A percentile compares a stretch with the other conserved stretches of the same genome.
These are phyloP conservation scores for Passalora sequoiae DNA, from an alignment of 2,329 filamentous ascomycete species.

Conservation along the genomic window DNA sequence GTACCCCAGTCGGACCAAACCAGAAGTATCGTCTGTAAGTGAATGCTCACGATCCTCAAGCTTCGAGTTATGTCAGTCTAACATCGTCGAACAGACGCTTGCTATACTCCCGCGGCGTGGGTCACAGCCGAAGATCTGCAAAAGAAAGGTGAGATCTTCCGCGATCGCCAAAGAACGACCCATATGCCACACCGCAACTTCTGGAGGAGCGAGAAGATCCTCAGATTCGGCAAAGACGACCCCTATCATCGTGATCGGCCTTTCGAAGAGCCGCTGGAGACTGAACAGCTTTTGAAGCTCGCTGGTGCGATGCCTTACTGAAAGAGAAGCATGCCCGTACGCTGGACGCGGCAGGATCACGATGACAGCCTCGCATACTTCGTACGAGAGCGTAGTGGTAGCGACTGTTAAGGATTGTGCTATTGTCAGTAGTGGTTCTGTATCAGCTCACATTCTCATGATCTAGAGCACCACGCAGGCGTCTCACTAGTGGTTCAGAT, in stretches of 20 bases:
- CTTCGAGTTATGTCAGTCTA: no score
- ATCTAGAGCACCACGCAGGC: no score
- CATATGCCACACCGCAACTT: conserved; percentile 17
- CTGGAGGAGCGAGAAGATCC: conserved; percentile 10
- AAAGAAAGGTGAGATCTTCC: conserved; percentile 13
- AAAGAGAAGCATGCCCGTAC: no score
- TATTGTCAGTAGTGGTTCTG: no score
- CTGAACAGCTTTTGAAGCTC: conserved; percentile 14
- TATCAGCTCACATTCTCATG: no score
- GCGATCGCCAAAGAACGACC: conserved; percentile 8
- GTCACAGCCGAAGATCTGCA: conserved; percentile 10
- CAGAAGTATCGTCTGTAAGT: conserved; percentile 17
- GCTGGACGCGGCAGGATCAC: no score
- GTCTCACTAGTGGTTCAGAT: no score
- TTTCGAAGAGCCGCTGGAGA: conserved; percentile 17
- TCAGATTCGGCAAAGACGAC: conserved; percentile 10
- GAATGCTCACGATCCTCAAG: not conserved
- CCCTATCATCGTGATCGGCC: conserved; percentile 13
- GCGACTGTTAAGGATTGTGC: no score
- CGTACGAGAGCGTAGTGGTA: no score
- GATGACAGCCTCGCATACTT: no score
- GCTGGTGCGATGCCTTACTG: conserved; percentile 13
- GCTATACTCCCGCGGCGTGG: conserved; percentile 14
- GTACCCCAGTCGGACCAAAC: conserved; percentile 14
- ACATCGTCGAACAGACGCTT: conserved; percentile 13